A percentile compares a stretch with the other conserved stretches of the same genome.
phyloP scores from a whole-genome alignment of 2,329 filamentous ascomycete genomes.

The Lachnellula occidentalis region DNA sequence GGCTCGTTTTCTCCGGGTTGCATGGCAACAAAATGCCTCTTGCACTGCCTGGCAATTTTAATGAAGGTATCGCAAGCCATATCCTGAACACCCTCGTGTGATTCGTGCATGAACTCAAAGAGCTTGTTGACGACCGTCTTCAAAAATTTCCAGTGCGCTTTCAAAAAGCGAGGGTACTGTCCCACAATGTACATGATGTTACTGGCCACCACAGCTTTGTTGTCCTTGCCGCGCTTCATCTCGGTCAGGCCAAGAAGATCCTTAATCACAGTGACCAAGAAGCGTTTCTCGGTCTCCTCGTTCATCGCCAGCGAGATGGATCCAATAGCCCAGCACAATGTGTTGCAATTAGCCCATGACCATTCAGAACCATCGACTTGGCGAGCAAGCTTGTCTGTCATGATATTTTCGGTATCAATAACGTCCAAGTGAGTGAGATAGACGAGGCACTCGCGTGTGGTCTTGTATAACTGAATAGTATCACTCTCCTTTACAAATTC shows the following conservation, averaged over 20 bases:
- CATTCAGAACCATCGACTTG: conserved; percentile 95
- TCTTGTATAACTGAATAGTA: conserved; percentile 98
- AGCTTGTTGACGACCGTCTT: conserved; percentile 99
- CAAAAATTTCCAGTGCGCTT: conserved; percentile 99
- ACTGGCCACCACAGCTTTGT: conserved; percentile 97
- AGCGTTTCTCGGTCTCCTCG: conserved; percentile 97
- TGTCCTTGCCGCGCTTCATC: conserved; percentile 99
- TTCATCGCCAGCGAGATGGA: conserved; percentile 99
- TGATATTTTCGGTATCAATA: conserved; percentile 95
- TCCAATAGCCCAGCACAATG: conserved; percentile 97
- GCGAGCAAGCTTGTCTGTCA: conserved; percentile 95
- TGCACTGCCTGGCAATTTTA: conserved; percentile 98
- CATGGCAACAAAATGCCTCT: conserved; percentile 91
- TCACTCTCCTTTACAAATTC: conserved; percentile 99
- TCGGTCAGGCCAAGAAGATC: conserved; percentile 93
- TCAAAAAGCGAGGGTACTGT: conserved; percentile 95
- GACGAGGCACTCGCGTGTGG: conserved; percentile 91
- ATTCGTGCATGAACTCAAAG: conserved; percentile 99
- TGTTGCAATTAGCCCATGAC: conserved; percentile 99
- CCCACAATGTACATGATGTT: conserved; percentile 99
- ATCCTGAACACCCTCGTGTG: conserved; percentile 97
- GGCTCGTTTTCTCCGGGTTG: conserved; percentile 92
- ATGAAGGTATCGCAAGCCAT: conserved; percentile 99
- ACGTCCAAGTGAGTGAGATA: conserved; percentile 97
- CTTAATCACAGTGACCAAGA: conserved; percentile 97